These are phyloP conservation scores for Solanum dulcamara DNA, from an alignment of 257 asterid genomes.

Conservation along the genomic window DNA sequence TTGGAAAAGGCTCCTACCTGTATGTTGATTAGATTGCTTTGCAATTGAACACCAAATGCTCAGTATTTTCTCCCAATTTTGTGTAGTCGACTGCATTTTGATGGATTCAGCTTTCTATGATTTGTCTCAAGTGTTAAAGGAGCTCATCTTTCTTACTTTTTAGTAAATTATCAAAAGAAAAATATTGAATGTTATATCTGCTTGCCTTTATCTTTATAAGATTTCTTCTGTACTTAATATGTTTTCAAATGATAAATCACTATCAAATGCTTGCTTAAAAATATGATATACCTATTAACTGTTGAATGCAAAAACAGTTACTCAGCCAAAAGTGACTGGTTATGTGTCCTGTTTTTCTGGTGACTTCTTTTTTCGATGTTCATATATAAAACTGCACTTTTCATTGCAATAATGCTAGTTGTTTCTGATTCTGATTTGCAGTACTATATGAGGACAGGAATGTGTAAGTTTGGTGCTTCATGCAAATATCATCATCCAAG, in stretches of 20 bases:
- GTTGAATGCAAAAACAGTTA: not conserved
- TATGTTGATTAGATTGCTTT: not conserved
- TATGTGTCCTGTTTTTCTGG: not conserved
- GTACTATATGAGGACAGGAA: conserved; percentile 89
- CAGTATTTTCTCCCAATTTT: not conserved
- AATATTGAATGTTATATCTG: not conserved
- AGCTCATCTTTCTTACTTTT: not conserved
- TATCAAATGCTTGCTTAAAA: not conserved
- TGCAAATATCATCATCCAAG: conserved; percentile 97
- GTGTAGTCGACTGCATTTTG: not conserved
- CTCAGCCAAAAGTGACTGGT: not conserved
- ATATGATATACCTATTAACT: not conserved
- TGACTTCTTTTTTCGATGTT: not conserved
- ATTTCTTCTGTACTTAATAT: not conserved
- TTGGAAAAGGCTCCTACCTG: not conserved
- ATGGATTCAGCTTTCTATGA: not conserved
- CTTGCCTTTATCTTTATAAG: not conserved
- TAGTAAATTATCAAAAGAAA: not conserved
- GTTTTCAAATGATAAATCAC: not conserved
- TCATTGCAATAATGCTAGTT: not conserved
- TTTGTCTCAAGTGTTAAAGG: not conserved
- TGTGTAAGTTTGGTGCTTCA: conserved; percentile 85
- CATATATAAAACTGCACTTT: not conserved
- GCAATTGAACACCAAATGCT: not conserved
- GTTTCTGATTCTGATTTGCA: conserved; percentile 20